Percentiles rank a stretch among this genome's conserved stretches.
These are phyloP conservation scores for Friedmanniomyces simplex DNA, from an alignment of 495 filamentous ascomycete species.

Conservation along the genomic window DNA sequence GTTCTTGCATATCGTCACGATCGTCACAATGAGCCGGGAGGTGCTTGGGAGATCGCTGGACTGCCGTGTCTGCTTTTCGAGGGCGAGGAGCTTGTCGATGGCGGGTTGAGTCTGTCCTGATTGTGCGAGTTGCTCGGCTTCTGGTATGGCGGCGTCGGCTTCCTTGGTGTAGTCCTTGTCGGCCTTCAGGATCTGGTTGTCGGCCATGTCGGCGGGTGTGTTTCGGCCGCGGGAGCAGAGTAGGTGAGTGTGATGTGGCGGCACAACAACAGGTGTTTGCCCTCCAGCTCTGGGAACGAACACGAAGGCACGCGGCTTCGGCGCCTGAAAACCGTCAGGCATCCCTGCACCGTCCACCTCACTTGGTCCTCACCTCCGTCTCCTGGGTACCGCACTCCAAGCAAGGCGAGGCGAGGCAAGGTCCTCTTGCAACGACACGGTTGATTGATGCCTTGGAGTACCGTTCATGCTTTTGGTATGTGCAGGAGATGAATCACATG, in stretches of 20 bases:
- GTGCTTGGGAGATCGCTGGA: slow-evolving; percentile 93
- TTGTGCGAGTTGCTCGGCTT: slow-evolving; percentile 67
- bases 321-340: too few relatives aligned
- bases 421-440: too few relatives aligned
- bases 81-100: slow-evolving; percentile 77
- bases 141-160: slow-evolving; percentile 79
- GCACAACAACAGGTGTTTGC: too few relatives aligned
- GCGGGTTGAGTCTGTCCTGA: slow-evolving; percentile 40
- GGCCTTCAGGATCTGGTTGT: slow-evolving; percentile 49
- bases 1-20: slow-evolving; percentile 91
- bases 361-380: too few relatives aligned
- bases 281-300: too few relatives aligned
- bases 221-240: not conserved
- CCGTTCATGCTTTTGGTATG: too few relatives aligned
- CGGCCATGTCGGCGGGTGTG: slow-evolving; percentile 40
- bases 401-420: too few relatives aligned
- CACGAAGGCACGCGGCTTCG: too few relatives aligned
- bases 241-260: not conserved
- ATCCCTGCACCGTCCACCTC: too few relatives aligned
- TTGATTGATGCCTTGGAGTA: too few relatives aligned
- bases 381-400: too few relatives aligned
- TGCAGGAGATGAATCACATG: too few relatives aligned
- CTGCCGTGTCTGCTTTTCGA: slow-evolving; percentile 97
- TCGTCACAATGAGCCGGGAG: slow-evolving; percentile 70
- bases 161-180: slow-evolving; percentile 80